Conservation (phyloP, 1,284 basidiomycete species). For the Chalciporus piperatoides region DNA sequence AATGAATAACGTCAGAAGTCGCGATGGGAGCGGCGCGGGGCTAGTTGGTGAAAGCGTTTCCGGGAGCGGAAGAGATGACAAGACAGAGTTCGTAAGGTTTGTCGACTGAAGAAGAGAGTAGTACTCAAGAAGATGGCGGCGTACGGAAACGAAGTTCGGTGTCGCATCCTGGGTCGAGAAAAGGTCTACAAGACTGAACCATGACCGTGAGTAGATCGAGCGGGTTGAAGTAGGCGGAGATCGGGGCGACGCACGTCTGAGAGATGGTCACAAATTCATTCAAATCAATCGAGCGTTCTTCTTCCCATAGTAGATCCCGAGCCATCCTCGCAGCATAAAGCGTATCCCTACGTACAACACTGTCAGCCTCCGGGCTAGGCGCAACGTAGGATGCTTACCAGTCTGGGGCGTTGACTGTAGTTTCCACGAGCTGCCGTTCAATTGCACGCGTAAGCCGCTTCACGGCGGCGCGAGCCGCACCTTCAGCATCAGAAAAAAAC, state of each 20-base stretch:
- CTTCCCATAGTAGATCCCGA: slow-evolving; percentile 83
- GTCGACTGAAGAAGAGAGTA: slow-evolving; percentile 83
- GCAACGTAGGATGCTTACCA: slow-evolving; percentile 53
- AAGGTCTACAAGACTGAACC: slow-evolving; percentile 72
- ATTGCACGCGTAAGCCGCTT: slow-evolving; percentile 80
- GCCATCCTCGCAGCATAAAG: slow-evolving; percentile 86
- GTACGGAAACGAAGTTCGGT: slow-evolving; percentile 57
- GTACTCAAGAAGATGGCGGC: slow-evolving; percentile 75
- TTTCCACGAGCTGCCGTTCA: slow-evolving; percentile 64
- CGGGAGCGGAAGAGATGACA: slow-evolving; percentile 77
- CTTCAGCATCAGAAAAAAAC: slow-evolving; percentile 70
- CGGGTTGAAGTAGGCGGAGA: slow-evolving; percentile 20
- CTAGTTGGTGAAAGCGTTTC: slow-evolving; percentile 73
- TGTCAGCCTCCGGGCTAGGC: slow-evolving; percentile 14
- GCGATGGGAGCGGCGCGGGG: slow-evolving; percentile 71
- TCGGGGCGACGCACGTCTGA: slow-evolving; percentile 66
- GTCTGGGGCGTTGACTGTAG: slow-evolving; percentile 89
- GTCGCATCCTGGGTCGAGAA: slow-evolving; percentile 69
- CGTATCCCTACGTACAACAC: slow-evolving; percentile 62
- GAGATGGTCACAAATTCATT: slow-evolving; percentile 78
- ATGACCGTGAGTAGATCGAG: slow-evolving; percentile 27
- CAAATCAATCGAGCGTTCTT: slow-evolving; percentile 68
- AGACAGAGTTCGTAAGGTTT: slow-evolving; percentile 76
- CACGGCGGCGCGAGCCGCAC: slow-evolving; percentile 74
- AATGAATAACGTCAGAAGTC: slow-evolving; percentile 74